Base-by-base conservation (phyloP, 2,329 filamentous ascomycete species). In the Myrmaecium sp. region DNA sequence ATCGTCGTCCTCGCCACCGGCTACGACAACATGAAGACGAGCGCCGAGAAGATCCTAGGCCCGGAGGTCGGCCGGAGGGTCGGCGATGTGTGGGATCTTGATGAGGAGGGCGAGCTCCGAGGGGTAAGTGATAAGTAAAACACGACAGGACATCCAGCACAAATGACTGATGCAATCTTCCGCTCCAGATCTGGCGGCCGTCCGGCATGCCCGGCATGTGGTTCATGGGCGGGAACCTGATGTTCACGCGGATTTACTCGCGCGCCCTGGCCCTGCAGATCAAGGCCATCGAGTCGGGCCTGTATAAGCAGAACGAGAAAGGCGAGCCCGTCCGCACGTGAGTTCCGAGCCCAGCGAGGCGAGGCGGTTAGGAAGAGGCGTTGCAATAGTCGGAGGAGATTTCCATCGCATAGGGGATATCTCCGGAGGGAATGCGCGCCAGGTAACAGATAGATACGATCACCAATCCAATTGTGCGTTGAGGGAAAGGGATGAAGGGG, bases 21-120 rank as follows among this genome's bases (percentile, higher is more conserved):
- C 0, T 78, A 74, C 36, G 62, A 72, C 33, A 77, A 75, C 40
- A 81, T 80, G 73, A 57, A 60, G 7, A 70, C 66, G 0, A 65
- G 66, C 12, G 66, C 72, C 2, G 51, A 66, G n/a, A 55, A 57
- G 17, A 64, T 75, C 12, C 59, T 80, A 28, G 75, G 74, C 0
- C 60, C 72, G 16, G 57, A 62, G 11, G 54, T 78, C 6, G 71
- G 68, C 0, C 63, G 69, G 27, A 54, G 57, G 14, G 59, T 71
- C 4, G 52, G 53, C 2, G 67, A 72, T 29, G 46, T 54, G 6
- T 55, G 52, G 43, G 43, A 43, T 25, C 24, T 58, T n/a, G 50
- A 57, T 25, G 40, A 42, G 1, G 53, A 57, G 33, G 44, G 46
- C 8, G 47, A 51, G 31, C 30, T 49, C 12, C 49, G 44, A 28